These are phyloP conservation scores for Sclerotinia minor DNA, from an alignment of 2,329 filamentous ascomycete genomes.

Conservation along the genomic window DNA sequence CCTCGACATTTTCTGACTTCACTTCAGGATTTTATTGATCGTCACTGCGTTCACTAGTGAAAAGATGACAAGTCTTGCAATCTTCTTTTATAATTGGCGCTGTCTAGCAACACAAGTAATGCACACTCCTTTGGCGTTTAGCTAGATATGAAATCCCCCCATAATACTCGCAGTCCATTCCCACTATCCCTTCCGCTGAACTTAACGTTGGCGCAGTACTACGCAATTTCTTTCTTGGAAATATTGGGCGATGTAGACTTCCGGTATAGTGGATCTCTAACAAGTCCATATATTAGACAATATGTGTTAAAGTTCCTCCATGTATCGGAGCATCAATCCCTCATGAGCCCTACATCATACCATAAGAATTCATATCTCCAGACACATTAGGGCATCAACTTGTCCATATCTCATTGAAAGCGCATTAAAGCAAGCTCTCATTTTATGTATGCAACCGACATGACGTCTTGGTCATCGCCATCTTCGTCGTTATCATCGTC, in stretches of 20 bases:
- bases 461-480: neutral
- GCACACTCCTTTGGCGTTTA: neutral
- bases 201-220: neutral
- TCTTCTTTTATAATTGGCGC: neutral
- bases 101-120: neutral
- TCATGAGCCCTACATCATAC: neutral
- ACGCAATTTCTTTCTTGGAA: neutral
- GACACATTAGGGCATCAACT: neutral
- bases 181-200: neutral
- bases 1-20: no score
- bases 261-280: neutral
- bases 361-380: neutral
- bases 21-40: no score
- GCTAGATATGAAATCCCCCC: slow-evolving; percentile 1
- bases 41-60: no score
- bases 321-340: slow-evolving; percentile 3
- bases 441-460: slow-evolving; percentile 2
- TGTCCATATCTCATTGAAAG: neutral
- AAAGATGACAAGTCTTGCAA: no score
- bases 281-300: neutral
- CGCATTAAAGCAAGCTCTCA: neutral
- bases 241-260: neutral
- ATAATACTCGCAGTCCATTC: neutral
- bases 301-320: neutral
- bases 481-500: neutral